A percentile compares a stretch with the other conserved stretches of the same genome.
phyloP scores from a whole-genome alignment of 73 alveolate genomes.

The Breviolum minutum region DNA sequence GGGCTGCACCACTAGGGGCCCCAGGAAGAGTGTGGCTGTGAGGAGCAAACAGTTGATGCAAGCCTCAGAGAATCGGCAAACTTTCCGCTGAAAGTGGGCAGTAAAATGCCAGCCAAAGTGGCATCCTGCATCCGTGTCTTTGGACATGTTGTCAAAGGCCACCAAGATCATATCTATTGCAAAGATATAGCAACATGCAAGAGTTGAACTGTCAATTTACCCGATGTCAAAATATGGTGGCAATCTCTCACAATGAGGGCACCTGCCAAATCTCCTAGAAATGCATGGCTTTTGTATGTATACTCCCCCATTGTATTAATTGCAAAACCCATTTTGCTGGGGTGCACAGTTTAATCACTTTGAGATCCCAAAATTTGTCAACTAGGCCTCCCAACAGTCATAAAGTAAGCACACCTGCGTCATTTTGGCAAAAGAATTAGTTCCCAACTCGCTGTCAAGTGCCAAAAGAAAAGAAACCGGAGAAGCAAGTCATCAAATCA shows the following conservation, averaged over 20 bases:
- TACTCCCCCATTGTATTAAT: too few relatives aligned
- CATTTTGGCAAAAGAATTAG: background rate
- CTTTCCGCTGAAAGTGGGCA: background rate
- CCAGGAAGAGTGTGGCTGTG: conserved; percentile 59
- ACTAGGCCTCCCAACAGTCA: background rate
- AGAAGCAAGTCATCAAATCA: too few relatives aligned
- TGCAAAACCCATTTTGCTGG: too few relatives aligned
- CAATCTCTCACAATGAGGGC: too few relatives aligned
- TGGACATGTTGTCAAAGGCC: background rate
- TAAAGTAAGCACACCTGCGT: background rate
- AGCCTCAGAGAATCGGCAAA: background rate
- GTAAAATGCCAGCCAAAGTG: background rate
- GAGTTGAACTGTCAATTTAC: too few relatives aligned
- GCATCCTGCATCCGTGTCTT: background rate
- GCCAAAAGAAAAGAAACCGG: too few relatives aligned
- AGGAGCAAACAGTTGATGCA: conserved; percentile 53
- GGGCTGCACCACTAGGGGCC: conserved; percentile 30
- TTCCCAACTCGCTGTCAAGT: background rate
- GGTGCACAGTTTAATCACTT: background rate
- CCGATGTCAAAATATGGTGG: too few relatives aligned
- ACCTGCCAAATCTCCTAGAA: too few relatives aligned
- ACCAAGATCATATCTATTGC: background rate
- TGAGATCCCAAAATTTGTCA: background rate
- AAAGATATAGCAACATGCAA: background rate
- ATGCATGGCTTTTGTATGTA: too few relatives aligned